phyloP scores from a whole-genome alignment of 2,329 filamentous ascomycete genomes.

The Xylaria digitata region DNA sequence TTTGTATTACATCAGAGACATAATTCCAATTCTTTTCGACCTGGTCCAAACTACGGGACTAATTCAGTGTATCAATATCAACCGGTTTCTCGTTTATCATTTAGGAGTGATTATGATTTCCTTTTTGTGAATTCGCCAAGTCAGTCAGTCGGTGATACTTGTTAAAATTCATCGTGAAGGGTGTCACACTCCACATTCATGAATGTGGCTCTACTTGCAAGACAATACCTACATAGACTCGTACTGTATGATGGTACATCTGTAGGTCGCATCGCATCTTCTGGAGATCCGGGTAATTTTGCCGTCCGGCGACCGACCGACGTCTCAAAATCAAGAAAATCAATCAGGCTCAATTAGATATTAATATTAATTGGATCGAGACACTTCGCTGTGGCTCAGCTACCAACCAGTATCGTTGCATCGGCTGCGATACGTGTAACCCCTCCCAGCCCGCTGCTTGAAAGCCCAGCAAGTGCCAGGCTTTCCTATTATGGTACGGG shows the following conservation, averaged over 20 bases:
- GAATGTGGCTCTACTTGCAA: neutral
- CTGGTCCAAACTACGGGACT: neutral
- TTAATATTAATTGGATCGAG: conserved; percentile 25
- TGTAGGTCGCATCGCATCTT: conserved; percentile 14
- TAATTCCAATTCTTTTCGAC: conserved; percentile 32
- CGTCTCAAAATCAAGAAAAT: conserved; percentile 9
- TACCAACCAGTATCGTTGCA: conserved; percentile 18
- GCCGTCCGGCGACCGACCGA: conserved; percentile 28
- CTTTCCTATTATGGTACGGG: conserved; percentile 24
- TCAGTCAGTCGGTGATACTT: no score
- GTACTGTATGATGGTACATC: neutral
- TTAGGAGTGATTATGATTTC: neutral
- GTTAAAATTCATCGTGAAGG: conserved; percentile 1
- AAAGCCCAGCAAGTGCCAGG: conserved; percentile 8
- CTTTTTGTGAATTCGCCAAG: conserved; percentile 19
- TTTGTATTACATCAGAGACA: conserved; percentile 15
- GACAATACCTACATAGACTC: neutral
- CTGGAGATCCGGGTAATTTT: conserved; percentile 29
- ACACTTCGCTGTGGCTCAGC: conserved; percentile 23
- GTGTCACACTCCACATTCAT: neutral
- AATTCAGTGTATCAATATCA: conserved; percentile 1
- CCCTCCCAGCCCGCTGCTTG: conserved; percentile 16
- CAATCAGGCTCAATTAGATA: conserved; percentile 36
- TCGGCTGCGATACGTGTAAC: conserved; percentile 15
- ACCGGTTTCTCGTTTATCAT: neutral